These are phyloP conservation scores for Schoenoplectus triqueter DNA, from an alignment of 202 grass and related monocot genomes.

Conservation along the genomic window DNA sequence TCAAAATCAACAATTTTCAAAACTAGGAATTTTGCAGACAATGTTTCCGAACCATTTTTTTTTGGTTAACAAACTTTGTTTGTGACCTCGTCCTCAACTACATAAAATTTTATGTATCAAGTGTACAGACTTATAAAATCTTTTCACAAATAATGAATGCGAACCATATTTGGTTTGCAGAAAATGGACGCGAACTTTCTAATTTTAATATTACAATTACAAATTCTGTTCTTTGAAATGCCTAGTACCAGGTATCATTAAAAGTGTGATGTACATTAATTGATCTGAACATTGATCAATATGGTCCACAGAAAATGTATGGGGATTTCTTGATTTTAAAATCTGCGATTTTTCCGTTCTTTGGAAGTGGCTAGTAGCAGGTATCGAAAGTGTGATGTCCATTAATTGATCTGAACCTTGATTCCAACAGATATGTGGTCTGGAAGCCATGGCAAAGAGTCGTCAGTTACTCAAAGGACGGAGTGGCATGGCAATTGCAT, in stretches of 20 bases:
- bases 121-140: background rate
- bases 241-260: background rate
- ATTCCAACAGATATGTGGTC: conserved; percentile 51
- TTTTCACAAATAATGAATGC: background rate
- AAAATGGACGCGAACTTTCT: background rate
- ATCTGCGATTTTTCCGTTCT: too few species aligned
- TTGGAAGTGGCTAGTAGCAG: background rate
- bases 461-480: conserved; percentile 70
- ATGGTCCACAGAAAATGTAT: too few species aligned
- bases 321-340: too few species aligned
- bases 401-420: conserved; percentile 10
- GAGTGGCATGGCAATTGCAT: conserved; percentile 48
- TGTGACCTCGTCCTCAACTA: background rate
- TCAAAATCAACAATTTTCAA: background rate
- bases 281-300: background rate
- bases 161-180: background rate
- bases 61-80: background rate
- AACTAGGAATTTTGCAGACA: background rate
- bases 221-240: background rate
- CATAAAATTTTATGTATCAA: background rate
- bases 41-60: background rate
- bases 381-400: background rate
- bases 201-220: background rate
- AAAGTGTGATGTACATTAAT: background rate
- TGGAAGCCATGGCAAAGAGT: conserved; percentile 89